A percentile compares a stretch with the other conserved stretches of the same genome.
These are phyloP conservation scores for Lomentospora prolificans DNA, from an alignment of 2,329 filamentous ascomycete genomes.

Conservation along the genomic window DNA sequence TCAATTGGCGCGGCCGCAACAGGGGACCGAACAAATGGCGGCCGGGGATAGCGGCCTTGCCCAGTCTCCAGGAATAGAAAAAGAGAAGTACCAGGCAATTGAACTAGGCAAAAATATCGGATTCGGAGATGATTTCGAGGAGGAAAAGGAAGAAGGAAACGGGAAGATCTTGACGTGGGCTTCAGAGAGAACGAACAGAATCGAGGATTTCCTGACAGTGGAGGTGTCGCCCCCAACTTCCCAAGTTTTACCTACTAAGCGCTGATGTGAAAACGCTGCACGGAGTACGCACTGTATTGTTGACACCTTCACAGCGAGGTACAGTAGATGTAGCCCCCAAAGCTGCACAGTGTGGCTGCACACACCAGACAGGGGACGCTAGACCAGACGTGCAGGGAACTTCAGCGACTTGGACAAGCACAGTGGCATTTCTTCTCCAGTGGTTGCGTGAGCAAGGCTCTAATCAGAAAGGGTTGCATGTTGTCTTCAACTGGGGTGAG, in stretches of 20 bases:
- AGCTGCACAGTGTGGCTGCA: not conserved
- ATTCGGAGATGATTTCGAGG: not conserved
- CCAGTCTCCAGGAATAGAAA: not conserved
- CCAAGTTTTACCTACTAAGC: not conserved
- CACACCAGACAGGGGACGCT: not conserved
- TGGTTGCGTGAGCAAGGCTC: too few species aligned
- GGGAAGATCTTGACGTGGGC: not conserved
- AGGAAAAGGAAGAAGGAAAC: not conserved
- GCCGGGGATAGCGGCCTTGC: conserved; percentile 3
- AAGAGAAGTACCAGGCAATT: conserved; percentile 5
- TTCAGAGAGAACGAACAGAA: not conserved
- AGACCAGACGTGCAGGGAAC: not conserved
- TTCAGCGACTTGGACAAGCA: too few species aligned
- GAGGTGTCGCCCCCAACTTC: not conserved
- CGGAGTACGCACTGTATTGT: not conserved
- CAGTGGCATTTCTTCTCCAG: not conserved
- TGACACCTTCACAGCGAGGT: too few species aligned
- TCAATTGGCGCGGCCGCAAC: conserved; percentile 8
- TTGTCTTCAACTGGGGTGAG: too few species aligned
- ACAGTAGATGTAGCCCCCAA: not conserved
- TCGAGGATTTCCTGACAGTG: conserved; percentile 1
- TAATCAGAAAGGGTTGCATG: not conserved
- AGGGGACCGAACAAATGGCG: conserved; percentile 3
- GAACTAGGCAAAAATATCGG: not conserved
- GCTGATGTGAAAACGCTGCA: not conserved